A percentile compares a stretch with the other conserved stretches of the same genome.
phyloP scores from a whole-genome alignment of 2,329 filamentous ascomycete species.

The Chaetomiaceae sp. region DNA sequence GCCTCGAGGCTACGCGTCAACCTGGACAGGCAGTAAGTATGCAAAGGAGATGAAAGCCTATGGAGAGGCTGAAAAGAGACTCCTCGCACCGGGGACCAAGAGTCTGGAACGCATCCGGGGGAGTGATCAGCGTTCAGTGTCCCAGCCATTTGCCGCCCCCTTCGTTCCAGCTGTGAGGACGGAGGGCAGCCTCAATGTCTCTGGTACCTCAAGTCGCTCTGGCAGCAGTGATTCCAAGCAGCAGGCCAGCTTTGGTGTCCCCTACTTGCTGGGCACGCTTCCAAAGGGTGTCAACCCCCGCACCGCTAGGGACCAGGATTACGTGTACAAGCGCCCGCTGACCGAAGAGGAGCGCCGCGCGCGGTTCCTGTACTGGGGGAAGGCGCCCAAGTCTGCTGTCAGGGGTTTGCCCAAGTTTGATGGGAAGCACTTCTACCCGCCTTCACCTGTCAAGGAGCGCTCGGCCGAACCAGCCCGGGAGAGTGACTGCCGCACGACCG shows the following conservation, averaged over 20 bases:
- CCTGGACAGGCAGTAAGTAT: slow-evolving; percentile 15
- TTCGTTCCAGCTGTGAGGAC: neutral
- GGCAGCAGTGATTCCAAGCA: neutral
- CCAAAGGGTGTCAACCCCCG: slow-evolving; percentile 41
- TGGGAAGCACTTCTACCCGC: slow-evolving; percentile 59
- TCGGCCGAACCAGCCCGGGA: neutral
- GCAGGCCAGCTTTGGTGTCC: slow-evolving; percentile 28
- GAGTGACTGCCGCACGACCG: slow-evolving; percentile 14
- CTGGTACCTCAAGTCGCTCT: neutral
- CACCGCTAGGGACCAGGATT: slow-evolving; percentile 42
- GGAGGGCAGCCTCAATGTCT: neutral
- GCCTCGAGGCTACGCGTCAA: slow-evolving; percentile 32
- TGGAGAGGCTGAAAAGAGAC: slow-evolving; percentile 14
- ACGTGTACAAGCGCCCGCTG: slow-evolving; percentile 52
- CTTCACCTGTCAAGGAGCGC: slow-evolving; percentile 45
- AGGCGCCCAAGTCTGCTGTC: slow-evolving; percentile 45
- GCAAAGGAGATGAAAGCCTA: slow-evolving; percentile 20
- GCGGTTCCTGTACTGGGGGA: slow-evolving; percentile 57
- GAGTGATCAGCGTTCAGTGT: slow-evolving; percentile 7
- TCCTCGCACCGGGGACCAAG: slow-evolving; percentile 3
- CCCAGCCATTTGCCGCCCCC: slow-evolving; percentile 10
- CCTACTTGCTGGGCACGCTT: slow-evolving; percentile 53
- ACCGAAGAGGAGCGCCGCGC: slow-evolving; percentile 56
- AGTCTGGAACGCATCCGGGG: neutral
- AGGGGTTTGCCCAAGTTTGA: slow-evolving; percentile 58